Base-by-base conservation (phyloP, 2,329 filamentous ascomycete species). In the Claviceps spartinae region DNA sequence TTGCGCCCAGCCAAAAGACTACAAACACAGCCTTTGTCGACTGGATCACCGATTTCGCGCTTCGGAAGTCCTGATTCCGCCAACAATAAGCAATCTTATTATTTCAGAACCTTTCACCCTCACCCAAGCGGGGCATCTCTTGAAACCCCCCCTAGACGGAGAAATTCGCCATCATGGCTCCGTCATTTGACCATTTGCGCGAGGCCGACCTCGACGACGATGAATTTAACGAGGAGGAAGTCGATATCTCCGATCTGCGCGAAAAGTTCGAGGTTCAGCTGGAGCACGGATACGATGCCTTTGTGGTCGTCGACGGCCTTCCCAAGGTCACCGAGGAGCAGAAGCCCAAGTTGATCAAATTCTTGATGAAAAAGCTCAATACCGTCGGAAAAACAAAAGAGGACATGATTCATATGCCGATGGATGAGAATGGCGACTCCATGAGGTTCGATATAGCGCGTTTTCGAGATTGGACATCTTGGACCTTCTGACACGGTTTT, bases 211-310 rank as follows among this genome's bases (percentile, higher is more conserved):
- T 91, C 69, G 81, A 85, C 64, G 81, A 84, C 60, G 88, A 93
- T 64, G 85, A 90, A 67, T 86, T 85, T 67, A 90, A 95, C 67
- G 85, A 93, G 72, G 85, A 90, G 66, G 89, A 96, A 68, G 85
- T 97, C 70, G 91, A 97, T 69, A 88, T 95, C 69, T 91, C 88
- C 61, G 91, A 98, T 72, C 79, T 98, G 60, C 81, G 84, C 68
- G 90, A 94, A 69, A 88, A 94, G 71, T 96, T 90, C 68, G 89
- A 97, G 72, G 90, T 97, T 57, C 88, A 91, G 67, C 78, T 97
- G 59, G 93, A 98, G 69, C 88, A 95, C 70, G 93, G 93, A 54
- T 85, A 96, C 63, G 93, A 98, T 68, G 86, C 89, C 58, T 98
- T 98, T 65, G 86, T 98, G 58, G 90, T 97, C 56, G 81, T 97